These are phyloP conservation scores for Vigna reflexopilosa DNA, from an alignment of 306 rosid genomes.

Conservation along the genomic window DNA sequence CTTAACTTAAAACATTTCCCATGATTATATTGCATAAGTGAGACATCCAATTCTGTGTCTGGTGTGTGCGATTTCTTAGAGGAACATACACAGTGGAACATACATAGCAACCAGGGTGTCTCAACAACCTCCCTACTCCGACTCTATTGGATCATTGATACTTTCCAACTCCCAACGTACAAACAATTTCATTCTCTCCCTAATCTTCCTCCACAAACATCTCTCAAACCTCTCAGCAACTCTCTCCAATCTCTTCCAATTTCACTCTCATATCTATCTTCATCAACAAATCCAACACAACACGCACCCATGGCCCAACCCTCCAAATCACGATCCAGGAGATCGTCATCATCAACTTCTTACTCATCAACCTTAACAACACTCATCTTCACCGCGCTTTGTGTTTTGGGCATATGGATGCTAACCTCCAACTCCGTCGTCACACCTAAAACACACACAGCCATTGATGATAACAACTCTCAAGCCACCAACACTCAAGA, in stretches of 20 bases:
- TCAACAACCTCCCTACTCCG: slow-evolving; percentile 57
- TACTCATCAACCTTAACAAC: slow-evolving; percentile 66
- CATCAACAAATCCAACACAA: slow-evolving; percentile 27
- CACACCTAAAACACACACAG: slow-evolving; percentile 41
- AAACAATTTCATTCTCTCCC: slow-evolving; percentile 23
- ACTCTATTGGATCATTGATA: slow-evolving; percentile 70
- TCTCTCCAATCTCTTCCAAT: background rate
- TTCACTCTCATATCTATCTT: slow-evolving; percentile 6
- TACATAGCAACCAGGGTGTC: slow-evolving; percentile 26
- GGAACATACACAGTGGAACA: background rate
- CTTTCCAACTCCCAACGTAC: slow-evolving; percentile 53
- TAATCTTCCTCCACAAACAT: background rate
- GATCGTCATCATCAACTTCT: slow-evolving; percentile 63
- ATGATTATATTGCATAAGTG: background rate
- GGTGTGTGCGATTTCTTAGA: background rate
- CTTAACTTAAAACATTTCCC: background rate
- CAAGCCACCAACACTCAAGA: slow-evolving; percentile 24
- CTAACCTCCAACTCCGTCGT: slow-evolving; percentile 56
- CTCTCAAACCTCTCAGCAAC: background rate
- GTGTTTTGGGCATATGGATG: slow-evolving; percentile 80
- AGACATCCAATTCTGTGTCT: background rate
- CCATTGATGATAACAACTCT: slow-evolving; percentile 15
- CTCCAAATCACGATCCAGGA: slow-evolving; percentile 60
- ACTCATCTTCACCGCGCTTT: slow-evolving; percentile 59
- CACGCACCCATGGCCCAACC: slow-evolving; percentile 54